These are phyloP conservation scores for Sporothrix euskadiensis DNA, from an alignment of 2,329 filamentous ascomycete genomes.

Conservation along the genomic window DNA sequence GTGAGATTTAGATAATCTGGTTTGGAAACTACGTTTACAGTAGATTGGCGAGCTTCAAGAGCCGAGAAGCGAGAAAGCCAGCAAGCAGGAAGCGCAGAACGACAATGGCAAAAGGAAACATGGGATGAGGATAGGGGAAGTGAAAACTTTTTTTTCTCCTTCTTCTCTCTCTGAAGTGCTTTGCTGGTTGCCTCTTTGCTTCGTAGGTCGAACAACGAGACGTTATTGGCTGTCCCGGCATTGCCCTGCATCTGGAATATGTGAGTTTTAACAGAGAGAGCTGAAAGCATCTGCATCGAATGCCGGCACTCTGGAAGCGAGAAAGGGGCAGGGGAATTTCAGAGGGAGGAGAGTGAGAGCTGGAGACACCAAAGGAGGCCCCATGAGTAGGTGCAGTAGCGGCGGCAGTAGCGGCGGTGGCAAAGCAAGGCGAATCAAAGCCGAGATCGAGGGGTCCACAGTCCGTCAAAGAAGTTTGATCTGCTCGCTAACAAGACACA, in stretches of 20 bases:
- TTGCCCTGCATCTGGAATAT: background rate
- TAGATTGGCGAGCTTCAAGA: background rate
- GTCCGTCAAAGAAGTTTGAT: background rate
- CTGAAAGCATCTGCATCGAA: slow-evolving; percentile 9
- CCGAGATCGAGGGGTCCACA: background rate
- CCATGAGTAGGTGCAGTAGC: background rate
- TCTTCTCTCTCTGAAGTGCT: background rate
- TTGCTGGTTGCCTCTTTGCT: background rate
- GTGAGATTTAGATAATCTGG: background rate
- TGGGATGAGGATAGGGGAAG: background rate
- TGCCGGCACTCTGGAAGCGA: slow-evolving; percentile 26
- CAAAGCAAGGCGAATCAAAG: slow-evolving; percentile 12
- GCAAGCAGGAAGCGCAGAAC: background rate
- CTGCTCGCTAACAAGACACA: background rate
- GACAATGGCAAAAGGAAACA: background rate
- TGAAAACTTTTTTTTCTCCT: background rate
- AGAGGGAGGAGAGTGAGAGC: background rate
- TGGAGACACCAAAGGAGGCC: background rate
- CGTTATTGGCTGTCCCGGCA: background rate
- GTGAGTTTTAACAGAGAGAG: background rate
- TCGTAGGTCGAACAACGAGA: too few species aligned
- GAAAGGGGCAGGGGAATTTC: background rate
- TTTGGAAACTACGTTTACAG: background rate
- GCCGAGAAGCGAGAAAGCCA: background rate
- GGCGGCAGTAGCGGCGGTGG: background rate